A percentile compares a stretch with the other conserved stretches of the same genome.
Evolutionary conservation across 2,329 filamentous ascomycete species (phyloP).

Genomic region (Monosporascus cannonballus): DNA sequence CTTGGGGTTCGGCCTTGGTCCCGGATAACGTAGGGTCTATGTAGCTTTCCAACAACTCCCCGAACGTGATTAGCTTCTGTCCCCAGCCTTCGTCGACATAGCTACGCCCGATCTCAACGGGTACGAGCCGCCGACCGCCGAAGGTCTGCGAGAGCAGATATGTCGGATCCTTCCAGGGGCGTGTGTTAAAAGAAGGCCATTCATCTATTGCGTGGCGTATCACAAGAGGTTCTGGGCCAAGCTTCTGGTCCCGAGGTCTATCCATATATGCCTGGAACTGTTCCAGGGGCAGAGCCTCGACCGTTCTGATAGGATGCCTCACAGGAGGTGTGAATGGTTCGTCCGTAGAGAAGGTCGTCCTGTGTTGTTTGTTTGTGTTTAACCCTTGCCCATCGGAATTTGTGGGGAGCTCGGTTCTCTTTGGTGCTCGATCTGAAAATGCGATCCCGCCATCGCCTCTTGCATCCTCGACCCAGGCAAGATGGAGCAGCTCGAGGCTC

Average conservation of each 20-base stretch:
- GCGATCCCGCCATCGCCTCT: neutral
- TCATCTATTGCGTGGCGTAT: conserved; percentile 58
- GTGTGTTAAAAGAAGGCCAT: conserved; percentile 71
- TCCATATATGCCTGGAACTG: conserved; percentile 58
- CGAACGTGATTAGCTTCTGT: conserved; percentile 72
- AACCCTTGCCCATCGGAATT: neutral
- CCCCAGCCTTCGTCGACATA: conserved; percentile 85
- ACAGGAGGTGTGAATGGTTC: conserved; percentile 39
- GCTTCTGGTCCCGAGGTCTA: conserved; percentile 27
- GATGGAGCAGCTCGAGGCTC: conserved; percentile 37
- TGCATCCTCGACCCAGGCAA: conserved; percentile 5
- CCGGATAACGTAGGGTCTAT: conserved; percentile 35
- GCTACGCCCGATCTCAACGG: conserved; percentile 77
- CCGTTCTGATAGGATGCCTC: conserved; percentile 32
- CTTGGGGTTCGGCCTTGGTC: neutral
- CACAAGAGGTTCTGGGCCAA: conserved; percentile 56
- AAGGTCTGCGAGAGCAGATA: conserved; percentile 75
- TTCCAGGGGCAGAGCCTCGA: conserved; percentile 45
- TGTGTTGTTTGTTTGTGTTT: neutral
- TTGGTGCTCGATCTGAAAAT: conserved; percentile 6
- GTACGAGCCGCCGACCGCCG: conserved; percentile 71
- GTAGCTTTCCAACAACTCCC: conserved; percentile 60
- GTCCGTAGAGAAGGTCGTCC: conserved; percentile 24
- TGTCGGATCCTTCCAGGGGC: conserved; percentile 64
- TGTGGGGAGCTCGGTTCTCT: conserved; percentile 10